Evolutionary conservation across 768 basidiomycete genomes (phyloP), one percentile per base, ranked within the genome.

Genomic region (Nidula microcarpa): DNA sequence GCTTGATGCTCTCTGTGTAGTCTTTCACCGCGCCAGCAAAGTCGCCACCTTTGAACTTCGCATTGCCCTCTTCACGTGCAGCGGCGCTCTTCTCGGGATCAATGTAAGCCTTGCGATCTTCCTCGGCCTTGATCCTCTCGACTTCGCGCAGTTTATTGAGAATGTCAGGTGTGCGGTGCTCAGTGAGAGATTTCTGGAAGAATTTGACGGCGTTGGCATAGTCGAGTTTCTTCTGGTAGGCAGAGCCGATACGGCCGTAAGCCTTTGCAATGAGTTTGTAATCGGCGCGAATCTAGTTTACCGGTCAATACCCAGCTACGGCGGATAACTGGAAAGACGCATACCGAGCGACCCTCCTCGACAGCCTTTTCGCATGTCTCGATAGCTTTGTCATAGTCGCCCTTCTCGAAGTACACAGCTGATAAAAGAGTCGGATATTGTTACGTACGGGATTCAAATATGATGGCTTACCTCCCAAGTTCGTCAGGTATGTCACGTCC

Each of bases 261-360:
- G 95, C 94, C 72, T 98, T 98, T 33, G 96, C 96, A 54, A 97
- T 74, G 54, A 97, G 78, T 73, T 97, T 98, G 81, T 85, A 98
- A 72, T 99, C 96, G 4, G 89, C 91, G 48, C 94, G 87, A 41
- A 94, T 65, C 82, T 94, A 65, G 48, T 44, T 45, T 16, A 35
- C 35, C 23, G 44, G 52, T 43, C 47, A 8, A 6, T 50, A 51
- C 47, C 46, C 35, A 36, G 41, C 32, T 10, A 43, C 30, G 32
- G 53, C 17, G 34, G 30, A n/a, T 3, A 18, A 34, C 33, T 41
- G 47, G 41, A 39, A 33, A 39, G 30, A n/a, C 1, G 43, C 81
- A 46, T 60, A 90, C 88, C 55, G 75, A 79, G 55, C 95, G 87
- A 33, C 94, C 97, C 65, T 98, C 91, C 10, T 98, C 97, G 43